phyloP scores from a whole-genome alignment of 1,284 basidiomycete genomes.

The Coniophora puteana region DNA sequence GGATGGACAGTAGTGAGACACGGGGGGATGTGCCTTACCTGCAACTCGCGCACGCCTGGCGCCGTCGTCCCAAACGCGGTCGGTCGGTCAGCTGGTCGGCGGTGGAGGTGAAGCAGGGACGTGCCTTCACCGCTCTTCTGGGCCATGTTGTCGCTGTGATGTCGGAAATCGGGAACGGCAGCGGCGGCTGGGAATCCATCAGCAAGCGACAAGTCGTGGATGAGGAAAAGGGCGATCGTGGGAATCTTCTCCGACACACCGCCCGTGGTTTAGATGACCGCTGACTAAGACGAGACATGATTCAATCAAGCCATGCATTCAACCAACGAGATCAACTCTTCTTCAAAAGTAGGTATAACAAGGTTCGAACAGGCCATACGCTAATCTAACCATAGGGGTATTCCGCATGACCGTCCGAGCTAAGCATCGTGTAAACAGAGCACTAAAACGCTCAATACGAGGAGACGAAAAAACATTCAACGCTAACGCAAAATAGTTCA shows the following conservation, averaged over 20 bases:
- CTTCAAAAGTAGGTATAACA: too few species aligned
- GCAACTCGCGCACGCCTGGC: constrained; percentile 53
- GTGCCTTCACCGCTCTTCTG: constrained; percentile 41
- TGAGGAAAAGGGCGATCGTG: neutral
- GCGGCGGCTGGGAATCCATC: constrained; percentile 35
- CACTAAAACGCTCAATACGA: too few species aligned
- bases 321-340: too few species aligned
- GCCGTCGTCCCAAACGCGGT: neutral
- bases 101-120: constrained; percentile 4
- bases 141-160: constrained; percentile 33
- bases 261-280: too few species aligned
- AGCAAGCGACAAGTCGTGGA: constrained; percentile 3
- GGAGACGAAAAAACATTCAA: neutral
- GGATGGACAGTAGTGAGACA: neutral
- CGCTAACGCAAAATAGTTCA: too few species aligned
- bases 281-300: too few species aligned
- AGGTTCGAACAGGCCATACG: too few species aligned
- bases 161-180: constrained; percentile 46
- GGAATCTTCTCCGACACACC: too few species aligned
- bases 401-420: too few species aligned
- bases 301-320: too few species aligned
- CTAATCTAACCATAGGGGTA: too few species aligned
- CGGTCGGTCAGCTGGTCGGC: constrained; percentile 12
- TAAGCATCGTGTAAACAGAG: too few species aligned
- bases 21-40: constrained; percentile 32